phyloP scores from a whole-genome alignment of 495 filamentous ascomycete species.

The Hyaloscypha hepaticicola region DNA sequence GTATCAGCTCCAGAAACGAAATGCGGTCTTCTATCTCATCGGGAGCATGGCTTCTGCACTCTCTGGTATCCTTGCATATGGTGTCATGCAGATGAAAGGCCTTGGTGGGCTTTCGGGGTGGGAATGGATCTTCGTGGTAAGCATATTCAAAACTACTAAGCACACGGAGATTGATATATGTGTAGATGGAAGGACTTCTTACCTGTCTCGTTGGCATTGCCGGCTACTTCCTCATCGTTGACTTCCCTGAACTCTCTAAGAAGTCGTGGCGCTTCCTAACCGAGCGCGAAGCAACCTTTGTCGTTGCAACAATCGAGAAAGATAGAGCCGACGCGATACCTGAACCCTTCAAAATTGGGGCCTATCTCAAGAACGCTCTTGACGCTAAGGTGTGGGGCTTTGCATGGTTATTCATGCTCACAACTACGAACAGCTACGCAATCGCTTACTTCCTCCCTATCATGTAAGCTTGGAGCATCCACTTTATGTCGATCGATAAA shows the following conservation, averaged over 20 bases:
- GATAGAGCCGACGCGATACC: conserved; percentile 57
- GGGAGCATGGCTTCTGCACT: conserved; percentile 61
- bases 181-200: conserved; percentile 59
- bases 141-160: no score
- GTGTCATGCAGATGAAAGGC: conserved; percentile 59
- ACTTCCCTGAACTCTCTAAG: conserved; percentile 55
- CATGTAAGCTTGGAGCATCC: conserved; percentile 39
- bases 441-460: conserved; percentile 69
- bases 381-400: conserved; percentile 62
- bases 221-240: conserved; percentile 53
- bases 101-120: conserved; percentile 51
- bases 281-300: conserved; percentile 50
- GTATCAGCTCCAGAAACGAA: conserved; percentile 64
- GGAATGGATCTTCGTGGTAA: conserved; percentile 52
- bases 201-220: conserved; percentile 59
- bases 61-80: conserved; percentile 63
- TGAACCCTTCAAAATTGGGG: conserved; percentile 48
- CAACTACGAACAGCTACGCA: conserved; percentile 50
- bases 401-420: conserved; percentile 35
- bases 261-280: conserved; percentile 57
- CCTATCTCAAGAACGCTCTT: conserved; percentile 47
- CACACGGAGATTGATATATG: conserved; percentile 45
- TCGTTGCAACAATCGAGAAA: conserved; percentile 56
- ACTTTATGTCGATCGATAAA: no score
- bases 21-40: conserved; percentile 63